Conservation (phyloP, 129 eudicot genomes). For the Pittosporum tobira region DNA sequence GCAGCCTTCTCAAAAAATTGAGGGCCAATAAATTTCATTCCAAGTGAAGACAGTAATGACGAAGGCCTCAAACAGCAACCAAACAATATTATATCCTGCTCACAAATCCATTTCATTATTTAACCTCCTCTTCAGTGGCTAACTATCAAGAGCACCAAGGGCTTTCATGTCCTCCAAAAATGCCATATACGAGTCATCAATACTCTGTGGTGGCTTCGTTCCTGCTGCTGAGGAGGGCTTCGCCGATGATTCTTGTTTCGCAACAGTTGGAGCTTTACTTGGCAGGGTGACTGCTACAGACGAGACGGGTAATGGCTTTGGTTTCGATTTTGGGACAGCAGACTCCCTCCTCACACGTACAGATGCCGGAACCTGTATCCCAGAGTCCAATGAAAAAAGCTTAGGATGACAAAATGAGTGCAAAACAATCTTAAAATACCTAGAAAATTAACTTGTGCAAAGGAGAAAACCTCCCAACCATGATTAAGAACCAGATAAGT, state of each 20-base stretch:
- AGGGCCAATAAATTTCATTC: background rate
- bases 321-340: constrained; percentile 66
- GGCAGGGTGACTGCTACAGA: constrained; percentile 37
- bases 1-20: background rate
- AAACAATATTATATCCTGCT: constrained; percentile 8
- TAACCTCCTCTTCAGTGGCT: constrained; percentile 5
- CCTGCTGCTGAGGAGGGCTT: constrained; percentile 47
- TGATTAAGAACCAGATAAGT: no score
- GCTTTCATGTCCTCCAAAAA: constrained; percentile 98
- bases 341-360: constrained; percentile 93
- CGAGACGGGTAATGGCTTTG: constrained; percentile 54
- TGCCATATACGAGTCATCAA: constrained; percentile 87
- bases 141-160: constrained; percentile 91
- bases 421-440: background rate
- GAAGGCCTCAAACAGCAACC: background rate
- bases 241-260: constrained; percentile 39
- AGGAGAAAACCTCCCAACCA: no score
- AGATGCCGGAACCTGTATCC: constrained; percentile 82
- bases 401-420: background rate
- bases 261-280: constrained; percentile 37
- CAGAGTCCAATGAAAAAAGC: background rate
- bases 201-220: constrained; percentile 69
- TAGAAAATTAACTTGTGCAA: background rate
- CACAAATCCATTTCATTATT: background rate
- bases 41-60: background rate